Evolutionary conservation across 2,329 filamentous ascomycete genomes (phyloP).

Genomic region (Torrubiella hemipterigena): DNA sequence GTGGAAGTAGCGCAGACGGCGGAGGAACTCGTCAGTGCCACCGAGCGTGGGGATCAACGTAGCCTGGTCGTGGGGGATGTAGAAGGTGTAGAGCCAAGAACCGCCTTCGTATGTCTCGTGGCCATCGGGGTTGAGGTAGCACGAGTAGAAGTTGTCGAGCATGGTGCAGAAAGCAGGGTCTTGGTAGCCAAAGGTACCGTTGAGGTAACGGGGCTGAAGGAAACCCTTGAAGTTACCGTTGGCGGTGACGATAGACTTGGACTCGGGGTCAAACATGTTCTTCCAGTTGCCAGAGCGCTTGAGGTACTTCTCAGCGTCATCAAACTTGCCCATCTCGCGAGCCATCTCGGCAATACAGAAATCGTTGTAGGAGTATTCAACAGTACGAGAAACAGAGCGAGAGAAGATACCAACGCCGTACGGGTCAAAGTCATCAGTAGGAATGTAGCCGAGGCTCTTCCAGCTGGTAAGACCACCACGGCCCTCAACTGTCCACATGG

Average conservation of each 20-base stretch:
- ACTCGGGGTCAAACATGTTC: constrained; percentile 45
- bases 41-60: constrained; percentile 42
- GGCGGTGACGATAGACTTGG: constrained; percentile 16
- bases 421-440: constrained; percentile 53
- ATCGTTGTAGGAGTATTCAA: constrained; percentile 74
- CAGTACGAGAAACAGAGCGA: constrained; percentile 58
- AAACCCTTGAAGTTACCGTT: constrained; percentile 54
- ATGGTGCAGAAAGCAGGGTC: constrained; percentile 34
- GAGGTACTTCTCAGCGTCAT: constrained; percentile 47
- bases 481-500: constrained; percentile 58
- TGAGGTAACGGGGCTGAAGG: constrained; percentile 53
- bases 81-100: constrained; percentile 61
- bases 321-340: constrained; percentile 37
- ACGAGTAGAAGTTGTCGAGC: constrained; percentile 32
- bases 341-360: constrained; percentile 58
- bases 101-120: constrained; percentile 54
- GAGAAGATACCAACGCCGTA: constrained; percentile 53
- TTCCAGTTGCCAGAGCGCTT: constrained; percentile 54
- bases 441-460: constrained; percentile 62
- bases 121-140: constrained; percentile 14
- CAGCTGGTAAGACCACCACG: constrained; percentile 60
- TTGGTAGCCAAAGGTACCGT: constrained; percentile 57
- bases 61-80: constrained; percentile 33
- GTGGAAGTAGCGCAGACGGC: constrained; percentile 53
- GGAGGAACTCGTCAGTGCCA: constrained; percentile 42